Base-by-base conservation (phyloP, 371 early-diverging fungal species). In the Smittium culicis region DNA sequence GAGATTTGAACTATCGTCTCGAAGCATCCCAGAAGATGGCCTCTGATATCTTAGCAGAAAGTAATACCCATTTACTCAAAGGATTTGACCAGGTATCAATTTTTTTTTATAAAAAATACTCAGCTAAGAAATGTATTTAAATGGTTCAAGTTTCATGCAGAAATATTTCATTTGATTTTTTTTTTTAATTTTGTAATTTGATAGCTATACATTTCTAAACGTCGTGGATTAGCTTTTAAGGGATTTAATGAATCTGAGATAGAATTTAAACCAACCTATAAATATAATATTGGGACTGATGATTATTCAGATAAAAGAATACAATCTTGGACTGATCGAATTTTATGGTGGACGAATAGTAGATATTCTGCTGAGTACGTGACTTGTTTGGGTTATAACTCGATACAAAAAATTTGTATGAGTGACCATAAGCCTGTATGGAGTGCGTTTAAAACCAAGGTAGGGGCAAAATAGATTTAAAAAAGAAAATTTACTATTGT, bases 381-480 rank as follows among this genome's bases (percentile, higher is more conserved):
- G 14, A 59, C 28, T 2, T 61, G 74, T 64, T 14, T 11, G 30
- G 65, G 61, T 25, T 77, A 77, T 57, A 24, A 61, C 20, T 31
- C 71, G 0, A 60, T 67, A 1, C 45, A 54, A 17, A 54, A 62
- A 14, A 31, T 90, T 70, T 78, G 75, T 64, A 70, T 82, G 33
- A 92, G 92, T 61, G 98, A 97, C 72, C 98, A 97, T 77, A 94
- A 93, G 67, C 96, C 98, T 1, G 94, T 97, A 17, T 80, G 80
- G 25, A 89, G 90, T 0, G 58, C 82, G 0, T 83, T 94, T 67
- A 74, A 74, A n/a, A n/a, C n/a, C n/a, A n/a, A n/a, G 20, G 62
- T 84, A 20, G 80, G 83, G 5, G 73, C 69, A 59, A 59, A n/a
- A 29, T 59, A 11, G 60, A 59, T 59, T 59, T 16, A 11, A 29